Evolutionary conservation across 2,329 filamentous ascomycete genomes (phyloP).

Genomic region (Ampelomyces quisqualis): DNA sequence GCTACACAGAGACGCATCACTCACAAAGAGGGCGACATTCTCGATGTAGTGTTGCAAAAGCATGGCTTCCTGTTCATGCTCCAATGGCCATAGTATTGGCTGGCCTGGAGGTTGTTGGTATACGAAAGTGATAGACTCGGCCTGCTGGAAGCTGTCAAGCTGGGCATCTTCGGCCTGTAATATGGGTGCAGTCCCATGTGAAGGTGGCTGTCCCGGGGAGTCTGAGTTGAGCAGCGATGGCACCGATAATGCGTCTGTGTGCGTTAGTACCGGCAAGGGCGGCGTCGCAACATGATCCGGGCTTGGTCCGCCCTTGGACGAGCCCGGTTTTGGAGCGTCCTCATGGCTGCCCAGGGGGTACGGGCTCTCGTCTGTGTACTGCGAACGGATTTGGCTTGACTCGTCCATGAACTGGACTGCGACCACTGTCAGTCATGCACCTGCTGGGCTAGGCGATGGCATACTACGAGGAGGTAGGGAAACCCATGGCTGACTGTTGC

Average conservation of each 20-base stretch:
- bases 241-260: slow-evolving; percentile 37
- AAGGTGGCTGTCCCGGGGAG: slow-evolving; percentile 26
- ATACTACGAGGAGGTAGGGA: slow-evolving; percentile 39
- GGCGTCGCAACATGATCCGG: slow-evolving; percentile 16
- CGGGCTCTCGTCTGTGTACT: slow-evolving; percentile 29
- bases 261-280: slow-evolving; percentile 20
- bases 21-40: slow-evolving; percentile 40
- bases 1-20: slow-evolving; percentile 4
- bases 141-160: slow-evolving; percentile 10
- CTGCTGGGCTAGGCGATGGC: not conserved
- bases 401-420: slow-evolving; percentile 43
- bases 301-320: slow-evolving; percentile 14
- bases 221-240: slow-evolving; percentile 39
- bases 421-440: slow-evolving; percentile 11
- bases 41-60: slow-evolving; percentile 42
- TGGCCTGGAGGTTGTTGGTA: slow-evolving; percentile 34
- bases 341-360: slow-evolving; percentile 11
- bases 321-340: slow-evolving; percentile 15
- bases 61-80: slow-evolving; percentile 43
- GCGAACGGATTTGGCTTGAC: slow-evolving; percentile 36
- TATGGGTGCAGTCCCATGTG: slow-evolving; percentile 10
- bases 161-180: slow-evolving; percentile 16
- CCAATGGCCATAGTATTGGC: slow-evolving; percentile 39
- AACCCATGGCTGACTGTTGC: slow-evolving; percentile 38
- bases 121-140: slow-evolving; percentile 23